These are phyloP conservation scores for Camelina neglecta DNA, from an alignment of 345 rosid species.

Conservation along the genomic window DNA sequence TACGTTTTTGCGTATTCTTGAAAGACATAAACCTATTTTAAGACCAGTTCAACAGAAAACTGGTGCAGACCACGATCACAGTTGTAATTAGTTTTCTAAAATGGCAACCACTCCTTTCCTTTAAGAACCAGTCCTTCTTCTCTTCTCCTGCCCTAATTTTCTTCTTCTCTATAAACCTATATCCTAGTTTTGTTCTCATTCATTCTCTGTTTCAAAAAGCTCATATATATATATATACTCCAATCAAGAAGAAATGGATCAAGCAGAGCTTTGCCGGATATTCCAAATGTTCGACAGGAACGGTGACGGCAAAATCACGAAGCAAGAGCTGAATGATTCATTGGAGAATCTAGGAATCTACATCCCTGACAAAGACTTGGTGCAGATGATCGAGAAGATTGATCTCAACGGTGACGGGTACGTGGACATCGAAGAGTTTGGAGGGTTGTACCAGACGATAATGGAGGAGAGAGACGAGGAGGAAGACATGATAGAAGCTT, in stretches of 20 bases:
- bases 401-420: slow-evolving; percentile 83
- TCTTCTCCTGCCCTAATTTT: slow-evolving; percentile 25
- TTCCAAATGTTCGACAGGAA: slow-evolving; percentile 92
- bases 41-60: slow-evolving; percentile 48
- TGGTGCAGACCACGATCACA: slow-evolving; percentile 43
- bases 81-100: slow-evolving; percentile 42
- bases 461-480: slow-evolving; percentile 88
- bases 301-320: slow-evolving; percentile 84
- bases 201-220: slow-evolving; percentile 16
- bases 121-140: slow-evolving; percentile 38
- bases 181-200: slow-evolving; percentile 24
- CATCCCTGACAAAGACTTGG: slow-evolving; percentile 66
- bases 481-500: slow-evolving; percentile 88
- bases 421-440: slow-evolving; percentile 90
- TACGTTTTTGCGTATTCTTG: slow-evolving; percentile 12
- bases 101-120: slow-evolving; percentile 46
- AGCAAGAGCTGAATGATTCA: slow-evolving; percentile 71
- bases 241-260: slow-evolving; percentile 52
- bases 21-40: slow-evolving; percentile 36
- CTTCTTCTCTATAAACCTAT: slow-evolving; percentile 36
- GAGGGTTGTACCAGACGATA: slow-evolving; percentile 71
- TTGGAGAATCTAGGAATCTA: slow-evolving; percentile 72
- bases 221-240: neutral
- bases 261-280: slow-evolving; percentile 71
- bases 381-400: slow-evolving; percentile 82